Base-by-base conservation (phyloP, 768 basidiomycete genomes). In the Termitomyces heimii region DNA sequence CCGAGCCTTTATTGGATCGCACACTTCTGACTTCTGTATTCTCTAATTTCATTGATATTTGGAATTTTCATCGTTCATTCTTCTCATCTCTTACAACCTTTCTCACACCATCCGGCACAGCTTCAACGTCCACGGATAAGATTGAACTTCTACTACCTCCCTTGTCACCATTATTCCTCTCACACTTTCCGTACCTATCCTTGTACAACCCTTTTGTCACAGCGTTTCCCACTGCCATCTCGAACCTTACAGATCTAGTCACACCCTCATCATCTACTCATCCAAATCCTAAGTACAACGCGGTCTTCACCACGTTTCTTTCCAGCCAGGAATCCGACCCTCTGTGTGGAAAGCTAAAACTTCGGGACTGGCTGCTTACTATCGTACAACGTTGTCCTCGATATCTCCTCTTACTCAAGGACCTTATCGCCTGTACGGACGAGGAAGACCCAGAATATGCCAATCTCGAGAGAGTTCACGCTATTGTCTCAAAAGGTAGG, bases 21-120 rank as follows among this genome's bases (percentile, higher is more conserved):
- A 70, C 80, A 3, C 80, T 84, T 45, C 79, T 94, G 56, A 88
- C 85, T 0, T 78, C 84, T 13, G 75, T 93, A 35, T 94, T 94
- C 70, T 88, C 88, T 60, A 93, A 93, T 69, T 92, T 94, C 61
- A 86, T 92, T 66, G 92, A 94, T 70, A 93, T 94, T 34, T 92
- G 88, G 92, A 93, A 92, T 64, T 77, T 92, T 43, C 90, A 92
- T 70, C 87, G 82, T 52, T 82, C 87, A 2, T 87, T 92, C 70
- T 83, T 84, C 57, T 73, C 80, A 6, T 80, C 85, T 2, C 76
- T 92, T 67, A 54, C 75, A 72, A 66, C 70, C 74, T 64, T 24
- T 63, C 73, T 53, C 56, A 86, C 20, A 79, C 82, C 59, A 10
- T 24, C 58, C 28, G 52, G 24, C 2, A 42, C 60, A 49, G 39